Conservation (phyloP, 106 monocot species). For the Alisma plantagoaquatica region DNA sequence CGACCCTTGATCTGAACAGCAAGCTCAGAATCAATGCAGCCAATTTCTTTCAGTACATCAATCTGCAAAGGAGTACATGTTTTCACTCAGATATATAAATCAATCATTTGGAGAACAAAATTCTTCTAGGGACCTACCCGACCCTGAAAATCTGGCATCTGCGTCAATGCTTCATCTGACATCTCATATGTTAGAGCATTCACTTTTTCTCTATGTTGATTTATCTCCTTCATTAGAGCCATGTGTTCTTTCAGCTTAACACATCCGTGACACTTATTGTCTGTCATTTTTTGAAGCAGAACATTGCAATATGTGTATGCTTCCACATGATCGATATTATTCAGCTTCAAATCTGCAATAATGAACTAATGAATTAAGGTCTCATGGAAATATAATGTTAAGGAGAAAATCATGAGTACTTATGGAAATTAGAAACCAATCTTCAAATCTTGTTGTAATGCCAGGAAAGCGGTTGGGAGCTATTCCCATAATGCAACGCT, state of each 20-base stretch:
- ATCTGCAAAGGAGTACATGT: conserved; percentile 35
- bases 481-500: background rate
- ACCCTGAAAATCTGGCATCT: conserved; percentile 96
- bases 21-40: conserved; percentile 77
- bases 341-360: conserved; percentile 79
- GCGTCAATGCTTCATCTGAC: conserved; percentile 95
- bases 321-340: conserved; percentile 50
- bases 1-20: conserved; percentile 94
- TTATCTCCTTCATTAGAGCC: conserved; percentile 53
- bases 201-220: conserved; percentile 65
- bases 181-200: conserved; percentile 70
- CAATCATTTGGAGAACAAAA: background rate
- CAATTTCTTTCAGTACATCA: conserved; percentile 81
- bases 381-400: background rate
- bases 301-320: conserved; percentile 44
- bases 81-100: conserved; percentile 1
- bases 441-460: no score
- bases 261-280: conserved; percentile 93
- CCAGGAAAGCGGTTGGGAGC: background rate
- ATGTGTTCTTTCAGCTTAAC: conserved; percentile 76
- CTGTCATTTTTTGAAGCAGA: conserved; percentile 65
- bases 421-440: background rate
- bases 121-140: conserved; percentile 38
- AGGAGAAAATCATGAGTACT: no score
- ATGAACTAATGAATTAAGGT: background rate